phyloP scores from a whole-genome alignment of 2,329 filamentous ascomycete species.

The Aspergillus fischeri region DNA sequence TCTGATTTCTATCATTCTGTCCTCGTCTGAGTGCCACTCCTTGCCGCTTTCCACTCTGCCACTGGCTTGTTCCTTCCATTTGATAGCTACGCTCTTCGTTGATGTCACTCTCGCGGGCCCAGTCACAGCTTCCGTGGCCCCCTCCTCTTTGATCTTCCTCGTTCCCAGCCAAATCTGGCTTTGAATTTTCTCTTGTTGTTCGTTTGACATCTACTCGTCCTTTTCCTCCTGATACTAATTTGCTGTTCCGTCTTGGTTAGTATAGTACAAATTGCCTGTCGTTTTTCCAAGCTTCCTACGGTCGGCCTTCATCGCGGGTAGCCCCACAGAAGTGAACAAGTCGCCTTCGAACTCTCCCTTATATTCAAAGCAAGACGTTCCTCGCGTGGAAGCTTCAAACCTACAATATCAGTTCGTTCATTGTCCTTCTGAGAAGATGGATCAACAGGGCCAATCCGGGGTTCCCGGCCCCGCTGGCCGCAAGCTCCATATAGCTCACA shows the following conservation, averaged over 20 bases:
- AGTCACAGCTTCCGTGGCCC: conserved; percentile 22
- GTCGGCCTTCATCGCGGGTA: conserved; percentile 25
- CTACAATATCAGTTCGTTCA: conserved; percentile 10
- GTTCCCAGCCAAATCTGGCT: background rate
- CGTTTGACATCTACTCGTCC: background rate
- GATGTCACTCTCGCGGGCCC: conserved; percentile 7
- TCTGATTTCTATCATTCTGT: background rate
- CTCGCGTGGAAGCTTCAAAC: conserved; percentile 4
- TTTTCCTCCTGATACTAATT: conserved; percentile 1
- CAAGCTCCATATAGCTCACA: conserved; percentile 93
- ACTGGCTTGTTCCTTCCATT: background rate
- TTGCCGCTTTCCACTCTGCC: conserved; percentile 1
- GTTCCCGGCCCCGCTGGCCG: conserved; percentile 72
- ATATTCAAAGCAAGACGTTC: conserved; percentile 12
- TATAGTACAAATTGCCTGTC: conserved; percentile 16
- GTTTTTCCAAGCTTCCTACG: conserved; percentile 22
- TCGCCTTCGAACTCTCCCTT: conserved; percentile 23
- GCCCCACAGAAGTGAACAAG: conserved; percentile 22
- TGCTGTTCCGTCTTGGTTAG: background rate
- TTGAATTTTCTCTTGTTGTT: too few species aligned
- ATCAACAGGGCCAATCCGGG: conserved; percentile 57
- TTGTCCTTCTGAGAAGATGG: conserved; percentile 49
- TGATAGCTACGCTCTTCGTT: conserved; percentile 11
- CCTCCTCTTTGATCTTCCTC: conserved; percentile 5
- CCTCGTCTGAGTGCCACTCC: background rate